Base-by-base conservation (phyloP, 768 basidiomycete species). In the Boletus sp. region DNA sequence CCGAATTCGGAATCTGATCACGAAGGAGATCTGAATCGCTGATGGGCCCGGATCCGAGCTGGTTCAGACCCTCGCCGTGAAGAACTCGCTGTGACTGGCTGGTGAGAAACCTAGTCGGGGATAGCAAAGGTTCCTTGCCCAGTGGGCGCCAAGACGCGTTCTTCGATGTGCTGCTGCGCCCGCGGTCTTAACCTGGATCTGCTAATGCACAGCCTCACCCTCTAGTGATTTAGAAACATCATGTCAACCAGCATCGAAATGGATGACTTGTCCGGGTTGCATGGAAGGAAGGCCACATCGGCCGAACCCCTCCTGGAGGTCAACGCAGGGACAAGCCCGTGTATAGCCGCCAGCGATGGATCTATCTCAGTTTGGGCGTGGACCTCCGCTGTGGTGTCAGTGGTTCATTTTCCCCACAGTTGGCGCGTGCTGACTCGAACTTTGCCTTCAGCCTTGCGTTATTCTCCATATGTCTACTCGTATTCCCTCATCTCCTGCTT, bases 401-500 rank as follows among this genome's bases (percentile, higher is more conserved):
- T 24, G 1, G n/a, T 20, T 33, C 57, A 30, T n/a, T 20, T 54
- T 37, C 20, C 44, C 37, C 48, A 36, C 10, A 17, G 14, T 56
- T 55, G 32, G 32, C 30, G 41, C 37, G 15, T 45, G 15, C 42
- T 55, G 17, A 65, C 47, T 42, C 46, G 10, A 36, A 47, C 35
- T 47, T 51, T 28, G 20, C 15, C 5, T 41, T 17, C 35, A 80
- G 77, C 57, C 56, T 79, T n/a, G 58, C 64, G 17, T 17, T 69
- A 1, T 64, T 76, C 52, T 71, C 78, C 45, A 50, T 68, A 28
- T 71, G 72, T 62, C 72, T 84, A 47, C 65, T 80, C 4, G 64
- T 82, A 33, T 87, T 78, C 58, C 89, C 90, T 52, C 80, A 83
- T 30, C 67, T 91, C 48, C 74, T 91, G 33, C 79, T 90, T 50